A percentile compares a stretch with the other conserved stretches of the same genome.
Conservation (phyloP, 2,329 filamentous ascomycete species). For the Pseudogymnoascus sp. region DNA sequence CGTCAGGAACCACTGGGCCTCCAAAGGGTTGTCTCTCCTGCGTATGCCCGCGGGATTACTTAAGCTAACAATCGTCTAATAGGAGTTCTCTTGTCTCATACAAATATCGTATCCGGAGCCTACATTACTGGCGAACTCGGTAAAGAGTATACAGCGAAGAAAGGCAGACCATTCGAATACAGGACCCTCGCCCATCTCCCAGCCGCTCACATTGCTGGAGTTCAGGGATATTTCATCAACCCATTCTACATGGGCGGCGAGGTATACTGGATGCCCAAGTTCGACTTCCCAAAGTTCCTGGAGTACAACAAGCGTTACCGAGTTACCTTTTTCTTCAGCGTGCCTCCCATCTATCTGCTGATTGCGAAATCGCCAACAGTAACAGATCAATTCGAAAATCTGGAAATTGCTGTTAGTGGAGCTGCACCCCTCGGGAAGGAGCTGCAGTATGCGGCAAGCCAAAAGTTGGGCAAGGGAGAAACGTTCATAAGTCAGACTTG, state of each 20-base stretch:
- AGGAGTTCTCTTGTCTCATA: conserved; percentile 70
- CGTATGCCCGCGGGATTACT: background rate
- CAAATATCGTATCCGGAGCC: conserved; percentile 60
- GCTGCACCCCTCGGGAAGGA: conserved; percentile 57
- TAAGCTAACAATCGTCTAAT: conserved; percentile 27
- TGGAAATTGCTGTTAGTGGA: conserved; percentile 43
- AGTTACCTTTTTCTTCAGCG: conserved; percentile 59
- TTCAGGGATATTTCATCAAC: conserved; percentile 40
- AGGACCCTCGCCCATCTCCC: conserved; percentile 40
- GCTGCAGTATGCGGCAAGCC: conserved; percentile 42
- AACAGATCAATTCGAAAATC: conserved; percentile 45
- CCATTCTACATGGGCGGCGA: conserved; percentile 39
- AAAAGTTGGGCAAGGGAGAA: conserved; percentile 50
- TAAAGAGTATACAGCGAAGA: conserved; percentile 23
- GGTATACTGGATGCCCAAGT: conserved; percentile 68
- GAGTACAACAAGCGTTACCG: conserved; percentile 58
- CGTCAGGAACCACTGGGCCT: conserved; percentile 69
- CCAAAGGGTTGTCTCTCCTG: conserved; percentile 49
- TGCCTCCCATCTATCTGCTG: conserved; percentile 68
- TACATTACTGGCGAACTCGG: conserved; percentile 28
- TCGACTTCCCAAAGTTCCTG: conserved; percentile 68
- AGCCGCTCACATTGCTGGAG: conserved; percentile 40
- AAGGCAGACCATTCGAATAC: conserved; percentile 29
- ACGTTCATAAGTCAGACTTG: conserved; percentile 41
- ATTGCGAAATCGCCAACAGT: conserved; percentile 64